These are phyloP conservation scores for Ocimum tenuiflorum DNA, from an alignment of 257 asterid genomes.

Conservation along the genomic window DNA sequence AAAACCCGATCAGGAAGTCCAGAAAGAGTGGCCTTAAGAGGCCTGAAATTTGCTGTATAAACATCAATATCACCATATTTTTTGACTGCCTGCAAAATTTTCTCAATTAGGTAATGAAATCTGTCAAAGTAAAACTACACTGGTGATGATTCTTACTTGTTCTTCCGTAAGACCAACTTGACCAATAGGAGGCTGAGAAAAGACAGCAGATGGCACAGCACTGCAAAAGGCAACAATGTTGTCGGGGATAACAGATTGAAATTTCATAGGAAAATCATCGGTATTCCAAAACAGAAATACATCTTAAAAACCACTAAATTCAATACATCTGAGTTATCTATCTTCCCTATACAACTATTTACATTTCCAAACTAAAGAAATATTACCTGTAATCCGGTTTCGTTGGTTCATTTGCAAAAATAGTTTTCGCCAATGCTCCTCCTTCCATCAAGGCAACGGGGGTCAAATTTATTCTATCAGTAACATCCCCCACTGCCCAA, in stretches of 20 bases:
- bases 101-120: conserved; percentile 15
- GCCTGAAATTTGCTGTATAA: conserved; percentile 76
- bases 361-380: conserved; percentile 7
- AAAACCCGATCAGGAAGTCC: conserved; percentile 88
- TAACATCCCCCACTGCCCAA: conserved; percentile 99
- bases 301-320: neutral
- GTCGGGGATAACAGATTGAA: conserved; percentile 7
- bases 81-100: conserved; percentile 24
- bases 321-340: neutral
- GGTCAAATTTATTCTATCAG: conserved; percentile 93
- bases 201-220: conserved; percentile 82
- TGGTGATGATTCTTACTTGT: conserved; percentile 42
- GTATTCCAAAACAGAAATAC: neutral
- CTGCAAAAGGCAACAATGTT: conserved; percentile 34
- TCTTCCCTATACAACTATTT: neutral
- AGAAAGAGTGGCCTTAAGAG: conserved; percentile 88
- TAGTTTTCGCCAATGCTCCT: conserved; percentile 87
- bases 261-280: neutral
- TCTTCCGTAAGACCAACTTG: conserved; percentile 93
- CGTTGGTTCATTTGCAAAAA: conserved; percentile 71
- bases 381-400: conserved; percentile 76
- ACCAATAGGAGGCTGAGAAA: conserved; percentile 95
- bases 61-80: conserved; percentile 79
- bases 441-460: conserved; percentile 99
- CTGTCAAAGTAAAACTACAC: conserved; percentile 10